Percentiles rank a stretch among this genome's conserved stretches.
phyloP scores from a whole-genome alignment of 768 basidiomycete species.

The Termitomyces sp. region DNA sequence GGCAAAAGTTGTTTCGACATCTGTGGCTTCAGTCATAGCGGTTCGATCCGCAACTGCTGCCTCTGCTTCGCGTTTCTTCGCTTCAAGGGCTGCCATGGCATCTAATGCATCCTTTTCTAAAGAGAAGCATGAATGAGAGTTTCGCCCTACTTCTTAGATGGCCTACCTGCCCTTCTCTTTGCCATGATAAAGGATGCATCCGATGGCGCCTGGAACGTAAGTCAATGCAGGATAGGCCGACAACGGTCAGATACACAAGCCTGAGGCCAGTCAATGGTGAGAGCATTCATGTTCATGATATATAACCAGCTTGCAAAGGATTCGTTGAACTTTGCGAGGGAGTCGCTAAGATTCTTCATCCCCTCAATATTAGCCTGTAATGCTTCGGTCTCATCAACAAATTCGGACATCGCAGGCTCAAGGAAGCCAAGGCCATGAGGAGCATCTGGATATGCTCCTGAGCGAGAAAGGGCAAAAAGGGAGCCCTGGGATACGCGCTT shows the following conservation, averaged over 20 bases:
- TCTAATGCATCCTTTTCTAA: constrained; percentile 58
- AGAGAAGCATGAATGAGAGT: neutral
- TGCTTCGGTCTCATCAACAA: constrained; percentile 83
- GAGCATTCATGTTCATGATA: constrained; percentile 89
- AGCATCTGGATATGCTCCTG: constrained; percentile 65
- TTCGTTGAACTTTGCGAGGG: constrained; percentile 86
- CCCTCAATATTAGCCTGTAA: constrained; percentile 72
- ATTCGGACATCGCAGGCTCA: constrained; percentile 77
- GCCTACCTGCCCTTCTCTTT: constrained; percentile 54
- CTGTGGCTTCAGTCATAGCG: constrained; percentile 33
- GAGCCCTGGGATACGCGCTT: constrained; percentile 90
- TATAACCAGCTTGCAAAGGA: constrained; percentile 90
- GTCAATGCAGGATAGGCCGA: neutral
- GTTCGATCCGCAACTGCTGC: constrained; percentile 32
- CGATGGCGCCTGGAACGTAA: constrained; percentile 45
- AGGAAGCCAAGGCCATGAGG: constrained; percentile 84
- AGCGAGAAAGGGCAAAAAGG: constrained; percentile 79
- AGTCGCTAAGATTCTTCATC: constrained; percentile 65
- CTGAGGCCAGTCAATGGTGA: constrained; percentile 92
- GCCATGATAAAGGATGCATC: constrained; percentile 57
- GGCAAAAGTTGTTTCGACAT: constrained; percentile 35
- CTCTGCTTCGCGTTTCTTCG: constrained; percentile 30
- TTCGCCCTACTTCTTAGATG: neutral
- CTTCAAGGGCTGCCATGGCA: constrained; percentile 48
- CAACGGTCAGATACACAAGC: constrained; percentile 29